Evolutionary conservation across 2,329 filamentous ascomycete species (phyloP).

Genomic region (Scedosporium minutisporum): DNA sequence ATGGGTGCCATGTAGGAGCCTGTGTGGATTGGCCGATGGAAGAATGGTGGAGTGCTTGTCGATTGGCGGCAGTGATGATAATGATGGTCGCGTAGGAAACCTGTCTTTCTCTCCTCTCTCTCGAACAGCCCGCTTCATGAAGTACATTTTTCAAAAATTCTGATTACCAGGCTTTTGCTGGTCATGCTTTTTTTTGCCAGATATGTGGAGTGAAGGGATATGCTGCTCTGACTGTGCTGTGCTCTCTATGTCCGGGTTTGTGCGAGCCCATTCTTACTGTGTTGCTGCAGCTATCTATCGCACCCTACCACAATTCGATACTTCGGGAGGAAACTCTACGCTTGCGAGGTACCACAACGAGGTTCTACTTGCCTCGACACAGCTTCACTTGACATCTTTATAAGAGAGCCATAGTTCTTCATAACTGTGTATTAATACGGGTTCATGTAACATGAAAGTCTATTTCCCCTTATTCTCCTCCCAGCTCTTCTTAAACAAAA

Average conservation of each 20-base stretch:
- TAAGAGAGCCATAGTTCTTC: not conserved
- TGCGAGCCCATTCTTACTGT: too few species aligned
- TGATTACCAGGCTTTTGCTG: not conserved
- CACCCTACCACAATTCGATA: not conserved
- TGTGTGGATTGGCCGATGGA: not conserved
- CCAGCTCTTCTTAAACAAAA: slow-evolving; percentile 65
- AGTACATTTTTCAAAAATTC: not conserved
- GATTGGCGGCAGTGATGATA: slow-evolving; percentile 4
- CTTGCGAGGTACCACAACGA: not conserved
- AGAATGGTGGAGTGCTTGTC: not conserved
- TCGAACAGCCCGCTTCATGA: not conserved
- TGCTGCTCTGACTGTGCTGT: not conserved
- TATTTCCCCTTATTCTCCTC: slow-evolving; percentile 19
- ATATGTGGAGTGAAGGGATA: not conserved
- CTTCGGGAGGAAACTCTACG: not conserved
- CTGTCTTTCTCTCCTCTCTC: not conserved
- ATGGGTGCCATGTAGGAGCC: too few species aligned
- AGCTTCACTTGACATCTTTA: not conserved
- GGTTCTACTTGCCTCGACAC: not conserved
- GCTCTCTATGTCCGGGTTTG: not conserved
- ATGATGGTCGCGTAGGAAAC: slow-evolving; percentile 1
- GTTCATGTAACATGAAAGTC: not conserved
- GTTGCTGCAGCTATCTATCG: not conserved
- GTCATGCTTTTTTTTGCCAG: not conserved
- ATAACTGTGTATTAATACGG: not conserved